Conservation (phyloP, 495 filamentous ascomycete species). For the Hypoxylon trugodes region DNA sequence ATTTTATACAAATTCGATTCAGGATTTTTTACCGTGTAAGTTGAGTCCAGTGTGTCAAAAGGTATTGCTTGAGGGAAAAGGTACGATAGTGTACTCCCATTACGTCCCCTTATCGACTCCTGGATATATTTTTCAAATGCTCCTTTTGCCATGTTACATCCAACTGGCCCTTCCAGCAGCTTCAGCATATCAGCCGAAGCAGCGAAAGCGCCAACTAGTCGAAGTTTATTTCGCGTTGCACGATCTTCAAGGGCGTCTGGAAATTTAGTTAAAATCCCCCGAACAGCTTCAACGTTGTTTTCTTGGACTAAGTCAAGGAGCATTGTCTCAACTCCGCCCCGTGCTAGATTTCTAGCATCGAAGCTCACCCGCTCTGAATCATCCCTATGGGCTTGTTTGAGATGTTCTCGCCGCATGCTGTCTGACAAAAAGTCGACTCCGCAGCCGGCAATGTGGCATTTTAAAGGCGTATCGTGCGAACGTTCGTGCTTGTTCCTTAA, state of each 20-base stretch:
- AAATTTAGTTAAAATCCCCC: neutral
- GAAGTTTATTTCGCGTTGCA: constrained; percentile 14
- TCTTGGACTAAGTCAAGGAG: neutral
- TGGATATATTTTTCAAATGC: no score
- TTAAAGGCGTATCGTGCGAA: constrained; percentile 35
- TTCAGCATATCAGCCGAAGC: constrained; percentile 29
- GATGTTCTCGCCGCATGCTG: constrained; percentile 33
- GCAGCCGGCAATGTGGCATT: constrained; percentile 32
- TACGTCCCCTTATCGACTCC: constrained; percentile 2
- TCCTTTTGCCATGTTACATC: no score
- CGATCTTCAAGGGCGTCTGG: constrained; percentile 11
- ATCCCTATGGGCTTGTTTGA: constrained; percentile 25
- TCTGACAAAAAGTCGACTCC: constrained; percentile 35
- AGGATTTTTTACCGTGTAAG: no score
- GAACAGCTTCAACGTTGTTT: neutral
- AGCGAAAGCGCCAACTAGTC: constrained; percentile 34
- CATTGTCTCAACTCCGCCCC: neutral
- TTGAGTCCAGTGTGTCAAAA: no score
- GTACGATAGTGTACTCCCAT: constrained; percentile 5
- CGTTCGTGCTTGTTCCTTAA: constrained; percentile 20
- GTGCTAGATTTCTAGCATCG: neutral
- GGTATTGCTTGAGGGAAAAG: no score
- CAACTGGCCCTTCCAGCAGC: constrained; percentile 8
- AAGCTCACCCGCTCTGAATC: neutral
- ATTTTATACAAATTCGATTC: no score